Conservation (phyloP, 768 basidiomycete species). For the Boletus edulis region DNA sequence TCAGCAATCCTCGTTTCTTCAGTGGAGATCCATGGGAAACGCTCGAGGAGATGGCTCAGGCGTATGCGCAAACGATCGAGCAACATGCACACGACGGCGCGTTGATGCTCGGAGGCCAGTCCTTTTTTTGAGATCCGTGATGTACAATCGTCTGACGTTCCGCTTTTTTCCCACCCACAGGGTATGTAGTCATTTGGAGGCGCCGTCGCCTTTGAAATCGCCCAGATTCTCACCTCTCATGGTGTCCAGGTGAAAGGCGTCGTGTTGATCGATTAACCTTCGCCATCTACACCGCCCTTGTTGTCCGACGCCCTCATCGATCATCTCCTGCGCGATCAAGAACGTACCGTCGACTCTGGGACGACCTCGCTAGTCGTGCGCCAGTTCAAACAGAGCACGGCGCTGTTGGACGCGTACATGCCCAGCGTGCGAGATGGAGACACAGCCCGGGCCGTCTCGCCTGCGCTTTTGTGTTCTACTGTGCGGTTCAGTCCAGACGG, state of each 20-base stretch:
- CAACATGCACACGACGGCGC: constrained; percentile 32
- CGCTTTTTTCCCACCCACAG: constrained; percentile 33
- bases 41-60: constrained; percentile 49
- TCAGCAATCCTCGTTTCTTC: constrained; percentile 54
- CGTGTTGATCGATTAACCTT: constrained; percentile 65
- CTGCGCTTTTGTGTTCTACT: constrained; percentile 53
- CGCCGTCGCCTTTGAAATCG: constrained; percentile 65
- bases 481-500: constrained; percentile 41
- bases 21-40: constrained; percentile 45
- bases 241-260: constrained; percentile 53
- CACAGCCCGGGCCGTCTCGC: constrained; percentile 23
- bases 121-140: background rate
- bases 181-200: constrained; percentile 85
- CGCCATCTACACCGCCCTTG: constrained; percentile 49
- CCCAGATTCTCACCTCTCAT: constrained; percentile 41
- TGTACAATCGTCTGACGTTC: background rate
- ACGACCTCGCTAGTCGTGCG: constrained; percentile 35
- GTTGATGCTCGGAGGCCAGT: constrained; percentile 58
- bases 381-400: constrained; percentile 51
- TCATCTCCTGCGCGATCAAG: constrained; percentile 37
- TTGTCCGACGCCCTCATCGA: constrained; percentile 54
- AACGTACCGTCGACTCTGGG: constrained; percentile 26
- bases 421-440: constrained; percentile 26
- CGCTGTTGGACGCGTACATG: constrained; percentile 46
- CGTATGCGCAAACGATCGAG: constrained; percentile 45